phyloP scores from a whole-genome alignment of 768 basidiomycete species.

The Serpula lacrymans region DNA sequence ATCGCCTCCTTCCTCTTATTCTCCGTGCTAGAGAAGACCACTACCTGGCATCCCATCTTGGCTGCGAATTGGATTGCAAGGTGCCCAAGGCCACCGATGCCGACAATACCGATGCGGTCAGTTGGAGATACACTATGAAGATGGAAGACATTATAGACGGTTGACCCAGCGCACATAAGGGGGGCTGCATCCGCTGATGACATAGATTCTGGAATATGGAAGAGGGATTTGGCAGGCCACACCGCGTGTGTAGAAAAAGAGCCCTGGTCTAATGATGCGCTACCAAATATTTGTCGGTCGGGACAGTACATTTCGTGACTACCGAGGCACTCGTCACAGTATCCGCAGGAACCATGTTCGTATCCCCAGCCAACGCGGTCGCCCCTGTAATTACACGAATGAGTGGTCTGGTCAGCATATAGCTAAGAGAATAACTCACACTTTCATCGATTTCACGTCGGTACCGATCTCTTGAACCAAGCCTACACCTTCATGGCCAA shows the following conservation, averaged over 20 bases:
- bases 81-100: conserved; percentile 36
- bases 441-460: conserved; percentile 30
- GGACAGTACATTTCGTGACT: conserved; percentile 29
- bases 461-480: conserved; percentile 30
- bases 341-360: conserved; percentile 28
- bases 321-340: conserved; percentile 30
- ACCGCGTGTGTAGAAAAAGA: conserved; percentile 33
- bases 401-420: background rate
- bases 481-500: conserved; percentile 39
- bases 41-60: conserved; percentile 37
- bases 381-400: conserved; percentile 23
- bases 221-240: conserved; percentile 32
- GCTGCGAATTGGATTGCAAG: conserved; percentile 36
- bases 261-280: conserved; percentile 27
- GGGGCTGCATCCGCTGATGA: conserved; percentile 29
- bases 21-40: conserved; percentile 32
- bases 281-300: conserved; percentile 22
- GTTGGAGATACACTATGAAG: conserved; percentile 22
- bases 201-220: conserved; percentile 30
- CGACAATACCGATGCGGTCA: conserved; percentile 32
- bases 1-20: conserved; percentile 30
- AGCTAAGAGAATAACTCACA: conserved; percentile 19
- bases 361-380: conserved; percentile 37
- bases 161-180: conserved; percentile 35
- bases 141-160: conserved; percentile 28